phyloP scores from a whole-genome alignment of 139 green algal species.

The Ettlia oleoabundans region DNA sequence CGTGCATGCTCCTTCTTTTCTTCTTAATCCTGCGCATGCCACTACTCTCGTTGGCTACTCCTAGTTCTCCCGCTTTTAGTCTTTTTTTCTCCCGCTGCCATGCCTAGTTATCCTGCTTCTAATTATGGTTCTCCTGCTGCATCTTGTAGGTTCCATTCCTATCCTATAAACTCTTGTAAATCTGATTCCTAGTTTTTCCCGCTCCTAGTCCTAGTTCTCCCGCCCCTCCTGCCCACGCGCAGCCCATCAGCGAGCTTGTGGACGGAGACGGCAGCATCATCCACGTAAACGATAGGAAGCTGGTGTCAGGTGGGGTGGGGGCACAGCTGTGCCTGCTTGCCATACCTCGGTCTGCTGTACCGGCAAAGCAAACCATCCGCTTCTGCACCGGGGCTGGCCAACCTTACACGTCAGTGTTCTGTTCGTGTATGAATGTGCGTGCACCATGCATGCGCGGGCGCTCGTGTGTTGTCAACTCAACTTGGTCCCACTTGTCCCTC shows the following conservation, averaged over 20 bases:
- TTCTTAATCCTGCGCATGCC: too few relatives aligned
- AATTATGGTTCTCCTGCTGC: neutral
- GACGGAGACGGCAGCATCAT: slow-evolving; percentile 61
- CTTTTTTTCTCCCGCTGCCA: too few relatives aligned
- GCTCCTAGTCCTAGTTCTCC: neutral
- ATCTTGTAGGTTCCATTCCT: neutral
- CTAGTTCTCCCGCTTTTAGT: too few relatives aligned
- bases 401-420: too few relatives aligned
- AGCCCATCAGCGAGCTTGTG: slow-evolving; percentile 58
- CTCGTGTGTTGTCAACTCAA: neutral
- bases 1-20: too few relatives aligned
- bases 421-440: too few relatives aligned
- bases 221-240: neutral
- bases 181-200: neutral
- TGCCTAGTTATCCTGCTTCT: neutral
- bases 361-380: neutral
- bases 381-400: too few relatives aligned
- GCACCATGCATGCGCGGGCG: neutral
- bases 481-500: neutral
- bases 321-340: neutral
- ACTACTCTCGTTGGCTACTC: too few relatives aligned
- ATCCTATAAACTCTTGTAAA: neutral
- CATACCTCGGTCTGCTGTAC: neutral
- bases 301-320: slow-evolving; percentile 50
- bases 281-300: slow-evolving; percentile 94